Evolutionary conservation across 176 grass and related monocot genomes (phyloP), one percentile per base, ranked within the genome.

Genomic region (Zoysia japonica): DNA sequence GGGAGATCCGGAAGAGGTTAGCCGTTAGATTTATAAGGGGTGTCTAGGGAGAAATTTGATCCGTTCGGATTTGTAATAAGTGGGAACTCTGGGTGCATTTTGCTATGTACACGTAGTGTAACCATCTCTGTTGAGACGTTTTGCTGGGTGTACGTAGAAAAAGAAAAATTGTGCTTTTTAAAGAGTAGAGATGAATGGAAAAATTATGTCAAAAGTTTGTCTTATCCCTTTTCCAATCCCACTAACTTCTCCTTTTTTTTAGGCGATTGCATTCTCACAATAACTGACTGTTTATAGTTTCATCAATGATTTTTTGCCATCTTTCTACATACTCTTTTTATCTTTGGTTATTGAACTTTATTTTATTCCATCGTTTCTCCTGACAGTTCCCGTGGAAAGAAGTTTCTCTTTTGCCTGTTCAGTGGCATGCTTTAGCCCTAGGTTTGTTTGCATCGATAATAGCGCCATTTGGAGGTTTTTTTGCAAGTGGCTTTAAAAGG

Each of bases 391-490:
- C 85, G 20, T 99, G 92, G 92, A 93, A 96, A 81, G 92, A 99
- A 87, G 47, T 88, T 77, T 60, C 61, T 64, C 85, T 96, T 93
- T 82, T 96, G 80, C 96, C 96, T 14, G 96, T 96, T 73, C 92
- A 96, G 68, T 93, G 90, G 90, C 96, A 99, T 99, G 96, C 90
- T 84, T 74, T 99, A 65, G 96, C 92, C 54, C 86, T 99, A 61
- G 96, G 96, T 65, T 80, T 99, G 67, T 99, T 99, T 93, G 92
- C 96, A 82, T 99, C 96, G 59, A 99, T 99, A 84, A 95, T 99
- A 74, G 96, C 96, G 67, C 96, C 96, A 63, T 99, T 99, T 91
- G 96, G 96, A 86, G 96, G 96, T 12, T 99, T 99, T 89, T 99
- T 99, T 12, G 96, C 96, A 37, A 96, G 96, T 77, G 92, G 96